A percentile compares a stretch with the other conserved stretches of the same genome.
Conservation (phyloP, 2,329 filamentous ascomycete species). For the Colletotrichum sidae region DNA sequence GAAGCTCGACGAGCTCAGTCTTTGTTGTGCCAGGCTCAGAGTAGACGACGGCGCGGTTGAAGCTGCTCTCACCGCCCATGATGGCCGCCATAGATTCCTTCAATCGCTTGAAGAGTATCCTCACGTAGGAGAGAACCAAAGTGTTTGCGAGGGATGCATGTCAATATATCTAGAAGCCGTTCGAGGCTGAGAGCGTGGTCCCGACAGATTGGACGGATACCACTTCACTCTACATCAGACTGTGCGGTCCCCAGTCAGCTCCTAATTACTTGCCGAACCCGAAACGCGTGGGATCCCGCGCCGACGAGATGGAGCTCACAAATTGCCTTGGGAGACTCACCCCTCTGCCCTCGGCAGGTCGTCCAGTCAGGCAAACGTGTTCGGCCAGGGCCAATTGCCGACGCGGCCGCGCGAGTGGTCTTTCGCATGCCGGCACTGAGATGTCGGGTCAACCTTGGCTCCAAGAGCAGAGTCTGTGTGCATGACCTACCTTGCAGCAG, state of each 20-base stretch:
- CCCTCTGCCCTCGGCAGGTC: constrained; percentile 1
- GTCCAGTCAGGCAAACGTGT: constrained; percentile 9
- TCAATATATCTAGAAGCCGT: constrained; percentile 15
- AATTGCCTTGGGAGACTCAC: background rate
- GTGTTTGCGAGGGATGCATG: constrained; percentile 23
- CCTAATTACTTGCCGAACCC: background rate
- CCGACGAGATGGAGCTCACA: background rate
- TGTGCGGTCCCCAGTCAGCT: too few relatives aligned
- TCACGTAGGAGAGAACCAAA: background rate
- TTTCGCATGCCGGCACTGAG: constrained; percentile 10
- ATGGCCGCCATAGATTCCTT: constrained; percentile 24
- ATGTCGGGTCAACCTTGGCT: constrained; percentile 18
- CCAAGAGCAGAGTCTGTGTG: constrained; percentile 7
- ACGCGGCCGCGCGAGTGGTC: constrained; percentile 1
- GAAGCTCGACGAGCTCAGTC: constrained; percentile 42
- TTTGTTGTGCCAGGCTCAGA: constrained; percentile 42
- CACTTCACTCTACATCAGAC: too few relatives aligned
- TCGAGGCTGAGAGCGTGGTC: too few relatives aligned
- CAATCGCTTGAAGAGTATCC: background rate
- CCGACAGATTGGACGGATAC: too few relatives aligned
- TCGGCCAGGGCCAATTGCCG: constrained; percentile 19
- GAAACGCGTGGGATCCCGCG: background rate
- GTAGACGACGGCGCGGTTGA: constrained; percentile 42
- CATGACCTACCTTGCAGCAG: constrained; percentile 27
- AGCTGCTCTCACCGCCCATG: constrained; percentile 31